Percentiles rank a stretch among this genome's conserved stretches.
Evolutionary conservation across 345 rosid genomes (phyloP).

Genomic region (Draba incana): DNA sequence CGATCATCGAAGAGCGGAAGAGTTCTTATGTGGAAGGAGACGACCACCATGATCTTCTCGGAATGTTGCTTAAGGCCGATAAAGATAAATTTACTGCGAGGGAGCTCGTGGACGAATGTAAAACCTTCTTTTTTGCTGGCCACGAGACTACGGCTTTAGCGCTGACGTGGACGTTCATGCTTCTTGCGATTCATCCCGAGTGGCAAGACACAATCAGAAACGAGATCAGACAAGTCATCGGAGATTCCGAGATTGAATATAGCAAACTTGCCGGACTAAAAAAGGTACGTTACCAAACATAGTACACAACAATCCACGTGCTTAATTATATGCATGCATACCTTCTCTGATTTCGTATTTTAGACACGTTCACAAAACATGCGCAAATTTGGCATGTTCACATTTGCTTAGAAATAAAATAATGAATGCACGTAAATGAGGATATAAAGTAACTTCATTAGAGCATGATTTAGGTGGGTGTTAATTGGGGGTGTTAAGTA

Average conservation of each 20-base stretch:
- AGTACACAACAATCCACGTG: slow-evolving; percentile 36
- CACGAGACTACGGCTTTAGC: slow-evolving; percentile 95
- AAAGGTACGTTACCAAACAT: slow-evolving; percentile 65
- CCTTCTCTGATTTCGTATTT: neutral
- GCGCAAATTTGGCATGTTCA: slow-evolving; percentile 22
- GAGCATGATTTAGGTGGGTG: too few relatives aligned
- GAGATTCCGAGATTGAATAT: slow-evolving; percentile 64
- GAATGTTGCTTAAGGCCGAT: slow-evolving; percentile 56
- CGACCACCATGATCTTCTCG: slow-evolving; percentile 56
- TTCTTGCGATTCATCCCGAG: slow-evolving; percentile 68
- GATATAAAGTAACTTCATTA: neutral
- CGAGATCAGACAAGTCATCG: slow-evolving; percentile 70
- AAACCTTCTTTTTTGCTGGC: slow-evolving; percentile 94
- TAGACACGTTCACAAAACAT: slow-evolving; percentile 17
- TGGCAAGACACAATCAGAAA: slow-evolving; percentile 81
- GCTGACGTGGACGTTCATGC: slow-evolving; percentile 82
- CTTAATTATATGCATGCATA: slow-evolving; percentile 25
- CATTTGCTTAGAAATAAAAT: neutral
- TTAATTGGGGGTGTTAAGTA: too few relatives aligned
- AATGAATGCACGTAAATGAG: neutral
- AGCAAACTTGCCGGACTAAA: slow-evolving; percentile 69
- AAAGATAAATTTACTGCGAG: slow-evolving; percentile 49
- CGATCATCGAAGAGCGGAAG: slow-evolving; percentile 58
- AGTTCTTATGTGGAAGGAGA: slow-evolving; percentile 22
- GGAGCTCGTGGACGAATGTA: slow-evolving; percentile 88